Percentiles rank a stretch among this genome's conserved stretches.
phyloP scores from a whole-genome alignment of 2,329 filamentous ascomycete genomes.

The Delphinella strobiligena region DNA sequence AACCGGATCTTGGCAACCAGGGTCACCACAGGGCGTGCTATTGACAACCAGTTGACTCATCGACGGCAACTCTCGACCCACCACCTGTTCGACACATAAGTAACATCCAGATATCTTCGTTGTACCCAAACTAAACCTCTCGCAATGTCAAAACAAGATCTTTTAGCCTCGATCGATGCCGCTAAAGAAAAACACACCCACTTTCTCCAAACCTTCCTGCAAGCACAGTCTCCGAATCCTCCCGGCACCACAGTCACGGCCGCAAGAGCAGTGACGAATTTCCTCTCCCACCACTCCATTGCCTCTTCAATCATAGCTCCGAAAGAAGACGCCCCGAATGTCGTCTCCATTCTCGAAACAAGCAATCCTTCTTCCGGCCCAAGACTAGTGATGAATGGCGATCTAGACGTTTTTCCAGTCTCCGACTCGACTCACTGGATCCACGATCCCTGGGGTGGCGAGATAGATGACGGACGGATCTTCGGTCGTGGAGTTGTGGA shows the following conservation, averaged over 20 bases:
- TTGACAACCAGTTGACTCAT: too few species aligned
- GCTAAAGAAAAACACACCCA: conserved; percentile 17
- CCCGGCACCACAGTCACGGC: conserved; percentile 26
- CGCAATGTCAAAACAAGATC: conserved; percentile 11
- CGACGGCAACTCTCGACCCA: too few species aligned
- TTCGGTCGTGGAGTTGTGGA: conserved; percentile 29
- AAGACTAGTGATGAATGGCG: conserved; percentile 29
- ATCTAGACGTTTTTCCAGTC: conserved; percentile 31
- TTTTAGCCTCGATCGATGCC: conserved; percentile 17
- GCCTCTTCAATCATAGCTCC: conserved; percentile 19
- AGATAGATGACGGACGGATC: conserved; percentile 21
- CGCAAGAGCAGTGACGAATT: conserved; percentile 20
- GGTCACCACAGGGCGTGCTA: too few species aligned
- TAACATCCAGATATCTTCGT: too few species aligned
- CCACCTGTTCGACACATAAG: too few species aligned
- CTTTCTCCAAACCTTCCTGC: conserved; percentile 23
- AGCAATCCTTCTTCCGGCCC: conserved; percentile 12
- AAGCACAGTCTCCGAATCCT: conserved; percentile 26
- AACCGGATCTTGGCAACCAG: too few species aligned
- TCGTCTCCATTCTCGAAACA: conserved; percentile 20
- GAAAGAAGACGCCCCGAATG: conserved; percentile 20
- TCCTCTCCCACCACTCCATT: conserved; percentile 17
- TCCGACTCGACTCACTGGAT: conserved; percentile 23
- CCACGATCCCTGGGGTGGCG: conserved; percentile 25
- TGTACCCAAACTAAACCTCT: background rate